Evolutionary conservation across 164 flowering plant species (phyloP), one percentile per base, ranked within the genome.

Genomic region (Vitis amurensis): DNA sequence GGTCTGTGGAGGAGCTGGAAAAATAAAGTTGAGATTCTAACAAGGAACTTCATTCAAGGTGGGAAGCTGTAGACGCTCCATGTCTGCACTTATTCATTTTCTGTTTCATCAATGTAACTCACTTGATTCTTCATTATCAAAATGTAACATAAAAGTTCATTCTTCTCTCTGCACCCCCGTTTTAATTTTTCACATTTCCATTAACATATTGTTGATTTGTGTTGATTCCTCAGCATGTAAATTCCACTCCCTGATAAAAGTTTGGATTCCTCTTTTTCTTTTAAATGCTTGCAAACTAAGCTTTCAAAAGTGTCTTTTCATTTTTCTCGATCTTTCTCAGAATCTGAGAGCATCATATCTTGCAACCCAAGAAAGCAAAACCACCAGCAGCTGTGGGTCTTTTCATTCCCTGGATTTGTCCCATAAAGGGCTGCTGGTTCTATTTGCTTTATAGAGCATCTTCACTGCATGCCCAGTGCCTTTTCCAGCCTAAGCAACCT

Each of bases 381-480:
- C 2, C 19, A 9, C 66, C 14, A 16, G 29, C 49, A 47, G 48
- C 8, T 47, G 30, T 37, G 29, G 66, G 11, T 31, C 10, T 48
- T 10, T 49, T 12, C 66, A 47, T 48, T 63, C 9, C 53, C 66
- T 63, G 66, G 53, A 48, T 10, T 48, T 47, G 55, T 63, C 66
- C 15, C 64, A 31, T 29, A 47, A 63, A 49, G 66, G 17, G 55
- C 30, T 63, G 53, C 8, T 48, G 37, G 12, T n/a, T 49, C 11
- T 49, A 16, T 48, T 9, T 27, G 17, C 16, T 47, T 63, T 27
- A 17, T 47, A 63, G 49, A 63, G 53, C 8, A 17, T 63, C 53
- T 16, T 47, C 11, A 17, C 16, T 47, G 66, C 44, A 37, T 37
- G 44, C 44, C 44, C 44, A 37, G 44, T 37, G 44, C 44, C 66